phyloP scores from a whole-genome alignment of 768 basidiomycete species.

The Leccinum sublutescens region DNA sequence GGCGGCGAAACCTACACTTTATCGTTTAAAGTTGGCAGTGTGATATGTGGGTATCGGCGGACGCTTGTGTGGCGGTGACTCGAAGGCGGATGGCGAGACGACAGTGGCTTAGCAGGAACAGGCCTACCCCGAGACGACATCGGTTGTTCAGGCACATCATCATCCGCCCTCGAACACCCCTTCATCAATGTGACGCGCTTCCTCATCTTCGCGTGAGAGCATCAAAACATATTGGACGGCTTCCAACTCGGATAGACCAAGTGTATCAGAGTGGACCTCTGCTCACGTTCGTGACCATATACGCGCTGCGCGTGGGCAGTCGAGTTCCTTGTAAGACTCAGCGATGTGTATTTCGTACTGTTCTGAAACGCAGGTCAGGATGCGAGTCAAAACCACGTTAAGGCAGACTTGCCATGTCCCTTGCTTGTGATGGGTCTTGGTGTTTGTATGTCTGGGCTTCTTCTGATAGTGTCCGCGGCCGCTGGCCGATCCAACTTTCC shows the following conservation, averaged over 20 bases:
- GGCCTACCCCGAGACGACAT: conserved; percentile 9
- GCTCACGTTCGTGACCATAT: conserved; percentile 54
- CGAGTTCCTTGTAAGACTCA: conserved; percentile 54
- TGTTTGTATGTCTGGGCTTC: conserved; percentile 33
- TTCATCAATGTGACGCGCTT: conserved; percentile 37
- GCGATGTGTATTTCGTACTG: conserved; percentile 63
- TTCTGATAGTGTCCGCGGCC: conserved; percentile 28
- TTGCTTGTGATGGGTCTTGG: conserved; percentile 37
- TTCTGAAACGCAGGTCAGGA: conserved; percentile 37
- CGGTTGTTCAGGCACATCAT: conserved; percentile 6
- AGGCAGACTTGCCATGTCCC: conserved; percentile 42
- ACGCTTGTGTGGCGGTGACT: conserved; percentile 11
- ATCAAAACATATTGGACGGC: conserved; percentile 80
- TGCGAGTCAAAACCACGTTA: neutral
- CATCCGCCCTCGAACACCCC: conserved; percentile 58
- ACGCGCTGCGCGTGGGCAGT: conserved; percentile 35
- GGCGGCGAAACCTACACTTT: conserved; percentile 59
- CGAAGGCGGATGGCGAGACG: conserved; percentile 18
- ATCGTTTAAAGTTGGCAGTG: conserved; percentile 37
- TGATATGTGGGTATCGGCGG: conserved; percentile 30
- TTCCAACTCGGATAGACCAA: conserved; percentile 73
- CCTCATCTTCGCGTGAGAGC: conserved; percentile 78
- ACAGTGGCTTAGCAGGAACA: conserved; percentile 4
- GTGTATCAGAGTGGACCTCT: conserved; percentile 52
- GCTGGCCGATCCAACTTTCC: conserved; percentile 55